Percentiles rank a stretch among this genome's conserved stretches.
Conservation (phyloP, 2,329 filamentous ascomycete species). For the Hypocreales sp. region DNA sequence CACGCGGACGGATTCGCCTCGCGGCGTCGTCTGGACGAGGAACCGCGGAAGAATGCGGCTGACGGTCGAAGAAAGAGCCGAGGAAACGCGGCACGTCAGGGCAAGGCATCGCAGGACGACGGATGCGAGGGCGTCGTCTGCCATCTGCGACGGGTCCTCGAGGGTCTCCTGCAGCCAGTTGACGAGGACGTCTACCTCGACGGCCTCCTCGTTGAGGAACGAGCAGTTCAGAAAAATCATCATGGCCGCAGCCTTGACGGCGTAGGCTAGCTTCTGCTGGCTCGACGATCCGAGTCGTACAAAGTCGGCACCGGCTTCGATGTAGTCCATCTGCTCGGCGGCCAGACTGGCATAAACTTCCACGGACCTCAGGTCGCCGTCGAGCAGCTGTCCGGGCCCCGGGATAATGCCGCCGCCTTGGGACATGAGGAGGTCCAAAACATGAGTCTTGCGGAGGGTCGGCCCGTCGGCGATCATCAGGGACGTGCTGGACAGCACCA, state of each 20-base stretch:
- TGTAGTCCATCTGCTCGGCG: constrained; percentile 65
- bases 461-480: constrained; percentile 50
- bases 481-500: constrained; percentile 66
- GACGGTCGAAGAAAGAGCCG: constrained; percentile 56
- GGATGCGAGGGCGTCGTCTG: constrained; percentile 59
- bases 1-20: constrained; percentile 51
- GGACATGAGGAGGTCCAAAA: constrained; percentile 60
- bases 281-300: constrained; percentile 63
- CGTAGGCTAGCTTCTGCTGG: constrained; percentile 75
- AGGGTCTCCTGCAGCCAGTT: constrained; percentile 76
- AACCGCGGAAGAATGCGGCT: constrained; percentile 72
- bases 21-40: constrained; percentile 69
- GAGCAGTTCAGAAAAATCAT: constrained; percentile 77
- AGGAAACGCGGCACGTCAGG: constrained; percentile 61
- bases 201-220: constrained; percentile 64
- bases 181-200: constrained; percentile 65
- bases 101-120: constrained; percentile 71
- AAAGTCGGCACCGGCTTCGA: constrained; percentile 86
- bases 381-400: constrained; percentile 17
- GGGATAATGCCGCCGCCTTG: constrained; percentile 30
- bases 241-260: constrained; percentile 70
- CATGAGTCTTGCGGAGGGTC: constrained; percentile 42
- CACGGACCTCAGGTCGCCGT: constrained; percentile 39
- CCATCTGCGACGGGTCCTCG: constrained; percentile 67
- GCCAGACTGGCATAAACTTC: constrained; percentile 57